Conservation (phyloP, 1,284 basidiomycete species). For the Ustilago xerochloae region DNA sequence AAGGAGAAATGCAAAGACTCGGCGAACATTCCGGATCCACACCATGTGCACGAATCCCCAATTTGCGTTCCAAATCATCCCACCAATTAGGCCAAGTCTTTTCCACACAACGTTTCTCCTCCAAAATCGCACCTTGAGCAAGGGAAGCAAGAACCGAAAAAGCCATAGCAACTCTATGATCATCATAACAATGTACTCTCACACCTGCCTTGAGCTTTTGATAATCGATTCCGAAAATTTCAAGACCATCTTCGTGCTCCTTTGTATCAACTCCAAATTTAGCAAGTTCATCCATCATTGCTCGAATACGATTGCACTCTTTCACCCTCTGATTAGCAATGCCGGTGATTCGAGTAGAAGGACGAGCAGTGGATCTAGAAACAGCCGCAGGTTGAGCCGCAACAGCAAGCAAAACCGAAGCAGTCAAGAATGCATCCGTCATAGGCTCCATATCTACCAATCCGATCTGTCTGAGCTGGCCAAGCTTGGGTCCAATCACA, state of each 20-base stretch:
- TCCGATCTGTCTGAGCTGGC: conserved; percentile 83
- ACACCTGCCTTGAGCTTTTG: conserved; percentile 73
- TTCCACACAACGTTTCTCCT: conserved; percentile 97
- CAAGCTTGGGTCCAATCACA: conserved; percentile 87
- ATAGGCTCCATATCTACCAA: conserved; percentile 98
- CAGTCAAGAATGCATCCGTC: conserved; percentile 99
- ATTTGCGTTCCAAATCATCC: conserved; percentile 97
- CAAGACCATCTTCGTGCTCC: conserved; percentile 92
- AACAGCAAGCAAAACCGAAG: conserved; percentile 87
- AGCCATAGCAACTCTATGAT: conserved; percentile 98
- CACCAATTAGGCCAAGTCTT: conserved; percentile 99
- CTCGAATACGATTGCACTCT: conserved; percentile 95
- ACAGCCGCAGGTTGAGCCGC: conserved; percentile 66
- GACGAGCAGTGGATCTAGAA: conserved; percentile 47
- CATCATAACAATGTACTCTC: conserved; percentile 94
- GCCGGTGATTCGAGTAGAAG: conserved; percentile 82
- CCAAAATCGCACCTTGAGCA: conserved; percentile 79
- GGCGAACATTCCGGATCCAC: conserved; percentile 74
- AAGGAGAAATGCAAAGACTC: conserved; percentile 52
- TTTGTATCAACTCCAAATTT: conserved; percentile 94
- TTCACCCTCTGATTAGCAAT: conserved; percentile 99
- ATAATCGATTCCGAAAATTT: conserved; percentile 82
- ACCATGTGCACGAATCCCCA: conserved; percentile 88
- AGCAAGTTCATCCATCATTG: conserved; percentile 94
- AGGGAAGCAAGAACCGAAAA: conserved; percentile 88